A percentile compares a stretch with the other conserved stretches of the same genome.
phyloP scores from a whole-genome alignment of 371 early-diverging fungal species.

The Circinella minor region DNA sequence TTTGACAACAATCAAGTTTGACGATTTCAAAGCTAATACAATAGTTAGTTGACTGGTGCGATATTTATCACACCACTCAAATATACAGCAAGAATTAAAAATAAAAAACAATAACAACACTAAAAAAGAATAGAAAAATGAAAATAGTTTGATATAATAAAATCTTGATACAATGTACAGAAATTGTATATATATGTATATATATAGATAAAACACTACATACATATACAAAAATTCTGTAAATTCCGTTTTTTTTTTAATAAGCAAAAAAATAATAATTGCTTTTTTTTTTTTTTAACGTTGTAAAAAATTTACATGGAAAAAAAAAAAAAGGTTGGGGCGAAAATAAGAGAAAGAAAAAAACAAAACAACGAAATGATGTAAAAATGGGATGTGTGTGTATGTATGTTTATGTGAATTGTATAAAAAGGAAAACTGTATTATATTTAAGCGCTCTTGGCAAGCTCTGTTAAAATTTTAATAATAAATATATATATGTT shows the following conservation, averaged over 20 bases:
- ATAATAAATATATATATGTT: background rate
- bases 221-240: background rate
- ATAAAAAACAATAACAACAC: background rate
- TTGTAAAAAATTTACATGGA: conserved; percentile 2
- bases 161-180: conserved; percentile 15
- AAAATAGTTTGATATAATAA: background rate
- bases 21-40: too few relatives aligned
- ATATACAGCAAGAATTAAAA: background rate
- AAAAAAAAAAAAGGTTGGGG: too few relatives aligned
- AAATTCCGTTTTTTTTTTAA: conserved; percentile 3
- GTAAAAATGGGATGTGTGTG: too few relatives aligned
- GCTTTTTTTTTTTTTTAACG: conserved; percentile 1
- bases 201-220: too few relatives aligned
- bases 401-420: too few relatives aligned
- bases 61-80: too few relatives aligned
- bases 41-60: too few relatives aligned
- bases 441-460: conserved; percentile 39
- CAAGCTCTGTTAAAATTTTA: conserved; percentile 32
- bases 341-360: background rate
- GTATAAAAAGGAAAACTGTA: conserved; percentile 1
- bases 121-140: too few relatives aligned
- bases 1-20: too few relatives aligned
- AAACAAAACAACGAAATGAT: conserved; percentile 4
- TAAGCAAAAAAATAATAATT: too few relatives aligned
- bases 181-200: background rate